Percentiles rank a stretch among this genome's conserved stretches.
These are phyloP conservation scores for Solanum medicagineum DNA, from an alignment of 257 asterid genomes.

Conservation along the genomic window DNA sequence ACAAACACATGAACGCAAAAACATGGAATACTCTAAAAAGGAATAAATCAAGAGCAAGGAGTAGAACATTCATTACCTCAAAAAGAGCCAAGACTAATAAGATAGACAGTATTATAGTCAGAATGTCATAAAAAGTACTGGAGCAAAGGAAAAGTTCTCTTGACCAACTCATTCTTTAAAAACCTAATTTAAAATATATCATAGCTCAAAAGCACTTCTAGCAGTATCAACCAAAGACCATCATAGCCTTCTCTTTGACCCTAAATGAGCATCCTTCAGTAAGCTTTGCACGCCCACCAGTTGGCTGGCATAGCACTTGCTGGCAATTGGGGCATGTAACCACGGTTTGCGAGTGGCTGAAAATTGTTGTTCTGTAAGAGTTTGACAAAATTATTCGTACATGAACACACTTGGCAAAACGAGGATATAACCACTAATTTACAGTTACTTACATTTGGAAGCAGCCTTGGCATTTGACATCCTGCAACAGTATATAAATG, in stretches of 20 bases:
- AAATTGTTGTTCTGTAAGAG: background rate
- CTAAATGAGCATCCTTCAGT: conserved; percentile 13
- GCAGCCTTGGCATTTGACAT: background rate
- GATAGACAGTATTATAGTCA: background rate
- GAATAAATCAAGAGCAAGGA: background rate
- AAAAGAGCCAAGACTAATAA: background rate
- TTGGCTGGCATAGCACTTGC: conserved; percentile 9
- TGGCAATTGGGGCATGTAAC: conserved; percentile 4
- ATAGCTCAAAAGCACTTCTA: background rate
- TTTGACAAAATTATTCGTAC: background rate
- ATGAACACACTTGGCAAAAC: background rate
- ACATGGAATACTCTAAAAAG: background rate
- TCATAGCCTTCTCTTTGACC: background rate
- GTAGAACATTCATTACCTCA: background rate
- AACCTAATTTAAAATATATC: background rate
- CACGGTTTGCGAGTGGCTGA: conserved; percentile 6
- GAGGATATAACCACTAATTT: background rate
- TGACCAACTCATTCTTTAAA: background rate
- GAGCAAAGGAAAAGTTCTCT: background rate
- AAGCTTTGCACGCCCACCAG: conserved; percentile 1
- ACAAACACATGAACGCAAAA: background rate
- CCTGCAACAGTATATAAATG: background rate
- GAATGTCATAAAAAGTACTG: background rate
- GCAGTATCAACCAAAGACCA: background rate
- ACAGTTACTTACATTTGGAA: background rate